Conservation (phyloP, 495 filamentous ascomycete species). For the Hypoxylon perforatum region DNA sequence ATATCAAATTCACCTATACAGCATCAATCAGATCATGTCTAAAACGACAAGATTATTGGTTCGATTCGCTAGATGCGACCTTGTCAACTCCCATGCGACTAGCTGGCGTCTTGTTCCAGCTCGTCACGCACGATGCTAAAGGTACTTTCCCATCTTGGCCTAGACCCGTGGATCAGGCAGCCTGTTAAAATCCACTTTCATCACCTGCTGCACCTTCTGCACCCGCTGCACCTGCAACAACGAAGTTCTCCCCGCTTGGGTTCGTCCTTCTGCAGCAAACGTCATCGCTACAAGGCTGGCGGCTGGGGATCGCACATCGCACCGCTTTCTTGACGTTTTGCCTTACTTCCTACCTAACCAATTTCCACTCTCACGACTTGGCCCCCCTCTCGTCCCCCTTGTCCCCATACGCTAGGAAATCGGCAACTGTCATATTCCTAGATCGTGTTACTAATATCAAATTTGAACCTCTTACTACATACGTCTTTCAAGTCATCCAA, state of each 20-base stretch:
- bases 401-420: no score
- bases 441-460: neutral
- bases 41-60: slow-evolving; percentile 15
- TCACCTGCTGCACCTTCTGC: no score
- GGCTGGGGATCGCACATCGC: neutral
- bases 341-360: slow-evolving; percentile 12
- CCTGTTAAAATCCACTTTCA: slow-evolving; percentile 11
- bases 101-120: slow-evolving; percentile 8
- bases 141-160: slow-evolving; percentile 33
- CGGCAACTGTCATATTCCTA: no score
- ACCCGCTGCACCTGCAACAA: slow-evolving; percentile 38
- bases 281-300: slow-evolving; percentile 45
- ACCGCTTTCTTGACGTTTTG: neutral
- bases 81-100: slow-evolving; percentile 22
- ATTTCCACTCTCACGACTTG: no score
- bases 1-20: neutral
- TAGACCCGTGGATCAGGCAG: slow-evolving; percentile 4
- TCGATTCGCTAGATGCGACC: slow-evolving; percentile 4
- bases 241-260: slow-evolving; percentile 29
- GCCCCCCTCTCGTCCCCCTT: no score
- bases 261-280: slow-evolving; percentile 37
- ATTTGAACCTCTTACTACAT: neutral
- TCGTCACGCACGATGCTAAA: neutral
- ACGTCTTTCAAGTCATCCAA: slow-evolving; percentile 10
- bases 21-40: neutral